Conservation (phyloP, 2,329 filamentous ascomycete genomes). For the Seiridium unicorne region DNA sequence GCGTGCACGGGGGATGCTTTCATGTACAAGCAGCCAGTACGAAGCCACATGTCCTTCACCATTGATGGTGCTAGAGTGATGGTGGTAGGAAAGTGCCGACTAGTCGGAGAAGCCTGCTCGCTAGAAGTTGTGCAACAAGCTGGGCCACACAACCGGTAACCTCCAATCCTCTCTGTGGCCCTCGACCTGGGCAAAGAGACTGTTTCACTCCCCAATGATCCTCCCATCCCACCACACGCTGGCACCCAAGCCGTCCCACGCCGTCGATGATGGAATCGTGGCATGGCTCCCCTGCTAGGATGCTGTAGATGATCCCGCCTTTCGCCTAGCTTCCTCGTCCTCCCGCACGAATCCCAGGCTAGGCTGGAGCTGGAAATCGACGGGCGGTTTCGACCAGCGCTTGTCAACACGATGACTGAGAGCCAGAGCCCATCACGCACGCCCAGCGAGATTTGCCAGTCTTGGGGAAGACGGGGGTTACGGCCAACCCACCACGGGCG, state of each 20-base stretch:
- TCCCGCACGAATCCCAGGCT: constrained; percentile 13
- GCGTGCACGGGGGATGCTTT: too few relatives aligned
- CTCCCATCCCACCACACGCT: constrained; percentile 1
- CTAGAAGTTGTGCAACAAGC: constrained; percentile 3
- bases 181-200: neutral
- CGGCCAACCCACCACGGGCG: neutral
- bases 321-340: constrained; percentile 20
- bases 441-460: neutral
- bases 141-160: constrained; percentile 1
- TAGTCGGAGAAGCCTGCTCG: neutral
- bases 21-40: neutral
- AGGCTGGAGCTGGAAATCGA: constrained; percentile 4
- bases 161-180: neutral
- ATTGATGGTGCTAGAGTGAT: too few relatives aligned
- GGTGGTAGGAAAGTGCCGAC: neutral
- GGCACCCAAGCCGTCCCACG: neutral
- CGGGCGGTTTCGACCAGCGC: neutral
- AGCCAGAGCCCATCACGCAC: neutral
- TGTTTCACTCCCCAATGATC: neutral
- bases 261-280: constrained; percentile 15
- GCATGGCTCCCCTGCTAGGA: constrained; percentile 18
- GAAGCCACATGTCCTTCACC: neutral
- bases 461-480: neutral
- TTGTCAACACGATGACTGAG: neutral
- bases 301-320: constrained; percentile 24